phyloP scores from a whole-genome alignment of 2,329 filamentous ascomycete genomes.

The Emericellopsis atlantica region DNA sequence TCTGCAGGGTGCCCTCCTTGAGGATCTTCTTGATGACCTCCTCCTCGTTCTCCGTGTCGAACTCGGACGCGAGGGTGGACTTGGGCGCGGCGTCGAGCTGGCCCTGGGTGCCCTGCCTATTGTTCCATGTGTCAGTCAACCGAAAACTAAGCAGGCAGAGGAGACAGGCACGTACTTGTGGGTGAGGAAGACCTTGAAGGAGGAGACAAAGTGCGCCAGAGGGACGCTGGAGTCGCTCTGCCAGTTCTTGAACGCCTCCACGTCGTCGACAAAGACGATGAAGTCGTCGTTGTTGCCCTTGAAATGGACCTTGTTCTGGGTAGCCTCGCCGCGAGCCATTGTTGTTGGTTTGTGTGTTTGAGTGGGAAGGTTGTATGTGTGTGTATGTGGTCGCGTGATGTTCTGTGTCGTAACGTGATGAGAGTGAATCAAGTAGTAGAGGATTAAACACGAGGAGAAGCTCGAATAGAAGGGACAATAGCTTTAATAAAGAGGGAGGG shows the following conservation, averaged over 20 bases:
- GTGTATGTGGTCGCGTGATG: too few relatives aligned
- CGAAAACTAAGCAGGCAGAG: not conserved
- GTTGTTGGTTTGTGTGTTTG: not conserved
- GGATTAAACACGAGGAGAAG: too few relatives aligned
- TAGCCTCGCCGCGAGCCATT: constrained; percentile 62
- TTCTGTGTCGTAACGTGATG: not conserved
- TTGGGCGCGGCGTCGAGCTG: constrained; percentile 67
- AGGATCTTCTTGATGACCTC: constrained; percentile 75
- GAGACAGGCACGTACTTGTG: constrained; percentile 57
- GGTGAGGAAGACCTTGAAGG: constrained; percentile 82
- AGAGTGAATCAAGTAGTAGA: not conserved
- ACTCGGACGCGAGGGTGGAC: constrained; percentile 66
- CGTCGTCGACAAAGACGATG: constrained; percentile 45
- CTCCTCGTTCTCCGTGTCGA: constrained; percentile 69
- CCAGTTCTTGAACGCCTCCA: constrained; percentile 65
- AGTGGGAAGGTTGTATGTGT: too few relatives aligned
- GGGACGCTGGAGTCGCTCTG: constrained; percentile 66
- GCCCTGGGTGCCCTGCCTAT: constrained; percentile 77
- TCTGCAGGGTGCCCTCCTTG: constrained; percentile 59
- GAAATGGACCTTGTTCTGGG: constrained; percentile 71
- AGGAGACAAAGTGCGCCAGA: constrained; percentile 71
- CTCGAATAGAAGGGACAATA: too few relatives aligned
- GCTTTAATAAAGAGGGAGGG: too few relatives aligned
- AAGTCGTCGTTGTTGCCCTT: constrained; percentile 55
- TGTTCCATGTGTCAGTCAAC: constrained; percentile 2